Percentiles rank a stretch among this genome's conserved stretches.
Evolutionary conservation across 768 basidiomycete species (phyloP).

Genomic region (Naganishia randhawae): DNA sequence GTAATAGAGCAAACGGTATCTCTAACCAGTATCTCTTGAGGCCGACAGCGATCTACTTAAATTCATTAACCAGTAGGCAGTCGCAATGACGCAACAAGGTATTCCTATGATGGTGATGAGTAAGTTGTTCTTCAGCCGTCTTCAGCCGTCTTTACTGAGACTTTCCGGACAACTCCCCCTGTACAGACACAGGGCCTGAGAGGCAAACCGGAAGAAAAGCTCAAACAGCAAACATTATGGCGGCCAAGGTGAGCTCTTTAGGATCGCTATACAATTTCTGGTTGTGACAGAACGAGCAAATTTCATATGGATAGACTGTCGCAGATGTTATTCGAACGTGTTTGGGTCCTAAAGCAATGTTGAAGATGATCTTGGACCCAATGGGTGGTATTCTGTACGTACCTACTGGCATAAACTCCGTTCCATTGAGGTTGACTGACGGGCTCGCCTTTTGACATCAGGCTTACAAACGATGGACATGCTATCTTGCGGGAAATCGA

Average conservation of each 20-base stretch:
- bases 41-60: not conserved
- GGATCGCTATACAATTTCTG: not conserved
- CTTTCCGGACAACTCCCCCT: conserved; percentile 17
- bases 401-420: no score
- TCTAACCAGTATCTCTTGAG: no score
- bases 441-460: conserved; percentile 44
- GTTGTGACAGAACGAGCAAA: not conserved
- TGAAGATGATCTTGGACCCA: conserved; percentile 98
- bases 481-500: conserved; percentile 98
- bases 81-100: conserved; percentile 29
- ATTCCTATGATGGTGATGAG: conserved; percentile 49
- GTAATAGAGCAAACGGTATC: not conserved
- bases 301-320: conserved; percentile 65
- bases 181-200: conserved; percentile 82
- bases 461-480: conserved; percentile 97
- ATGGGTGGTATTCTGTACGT: conserved; percentile 95
- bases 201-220: conserved; percentile 91
- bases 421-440: not conserved
- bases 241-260: conserved; percentile 70
- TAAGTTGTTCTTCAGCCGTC: conserved; percentile 33
- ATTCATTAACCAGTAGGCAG: not conserved
- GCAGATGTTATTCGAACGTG: conserved; percentile 98
- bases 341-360: conserved; percentile 94
- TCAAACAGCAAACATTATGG: conserved; percentile 92
- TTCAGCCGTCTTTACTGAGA: conserved; percentile 59